A percentile compares a stretch with the other conserved stretches of the same genome.
Evolutionary conservation across 2,329 filamentous ascomycete genomes (phyloP).

Genomic region (Graphilbum fragrans): DNA sequence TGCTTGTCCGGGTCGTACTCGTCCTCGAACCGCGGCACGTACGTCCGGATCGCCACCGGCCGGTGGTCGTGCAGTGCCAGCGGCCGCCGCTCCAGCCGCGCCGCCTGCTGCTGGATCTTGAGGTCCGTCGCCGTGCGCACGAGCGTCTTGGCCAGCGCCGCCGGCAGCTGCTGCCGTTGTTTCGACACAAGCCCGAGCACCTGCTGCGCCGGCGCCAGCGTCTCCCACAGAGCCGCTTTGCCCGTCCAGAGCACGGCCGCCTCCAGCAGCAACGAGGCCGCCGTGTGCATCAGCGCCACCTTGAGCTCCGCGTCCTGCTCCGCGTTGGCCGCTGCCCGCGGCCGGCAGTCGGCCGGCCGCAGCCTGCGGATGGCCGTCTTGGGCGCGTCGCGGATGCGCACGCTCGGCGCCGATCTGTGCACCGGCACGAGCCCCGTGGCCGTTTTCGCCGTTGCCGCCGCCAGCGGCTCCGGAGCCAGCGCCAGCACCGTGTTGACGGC

Average conservation of each 20-base stretch:
- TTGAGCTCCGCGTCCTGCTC: constrained; percentile 28
- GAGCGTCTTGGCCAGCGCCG: constrained; percentile 25
- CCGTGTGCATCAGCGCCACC: constrained; percentile 47
- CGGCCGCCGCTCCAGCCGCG: constrained; percentile 58
- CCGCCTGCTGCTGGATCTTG: constrained; percentile 42
- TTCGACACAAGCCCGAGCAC: constrained; percentile 50
- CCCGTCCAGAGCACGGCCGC: constrained; percentile 63
- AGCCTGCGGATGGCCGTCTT: constrained; percentile 4
- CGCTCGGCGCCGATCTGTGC: constrained; percentile 6
- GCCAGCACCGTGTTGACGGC: constrained; percentile 60
- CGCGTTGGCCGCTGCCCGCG: constrained; percentile 15
- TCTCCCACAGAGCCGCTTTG: constrained; percentile 66
- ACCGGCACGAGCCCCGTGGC: constrained; percentile 2
- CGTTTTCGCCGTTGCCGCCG: constrained; percentile 21
- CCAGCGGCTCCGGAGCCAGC: constrained; percentile 38
- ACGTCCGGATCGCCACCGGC: constrained; percentile 76
- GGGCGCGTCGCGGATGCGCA: constrained; percentile 48
- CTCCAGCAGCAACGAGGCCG: constrained; percentile 51
- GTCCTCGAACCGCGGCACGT: constrained; percentile 92
- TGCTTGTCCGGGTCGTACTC: constrained; percentile 88
- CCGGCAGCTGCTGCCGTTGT: constrained; percentile 38
- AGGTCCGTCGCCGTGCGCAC: constrained; percentile 33
- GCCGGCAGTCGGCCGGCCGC: constrained; percentile 9
- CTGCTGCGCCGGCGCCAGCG: constrained; percentile 53
- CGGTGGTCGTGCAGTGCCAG: constrained; percentile 82